phyloP scores from a whole-genome alignment of 2,329 filamentous ascomycete species.

The Pseudofabraea citricarpa region DNA sequence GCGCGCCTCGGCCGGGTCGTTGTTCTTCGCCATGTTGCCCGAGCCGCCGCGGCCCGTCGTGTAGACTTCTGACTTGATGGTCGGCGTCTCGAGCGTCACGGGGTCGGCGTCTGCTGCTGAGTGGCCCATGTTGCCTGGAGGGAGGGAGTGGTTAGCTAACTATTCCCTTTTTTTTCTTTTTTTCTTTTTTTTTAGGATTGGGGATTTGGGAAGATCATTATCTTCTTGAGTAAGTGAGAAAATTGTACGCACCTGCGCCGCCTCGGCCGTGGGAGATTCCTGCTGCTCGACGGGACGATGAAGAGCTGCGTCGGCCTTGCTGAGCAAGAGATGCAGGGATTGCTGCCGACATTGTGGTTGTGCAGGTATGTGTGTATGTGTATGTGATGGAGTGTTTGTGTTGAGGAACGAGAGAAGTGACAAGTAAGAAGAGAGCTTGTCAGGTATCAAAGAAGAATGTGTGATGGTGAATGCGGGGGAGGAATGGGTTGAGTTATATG shows the following conservation, averaged over 20 bases:
- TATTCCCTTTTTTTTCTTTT: too few relatives aligned
- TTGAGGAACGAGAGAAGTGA: too few relatives aligned
- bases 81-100: conserved; percentile 73
- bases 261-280: conserved; percentile 64
- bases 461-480: too few relatives aligned
- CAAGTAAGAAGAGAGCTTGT: too few relatives aligned
- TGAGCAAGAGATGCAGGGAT: conserved; percentile 13
- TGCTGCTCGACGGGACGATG: conserved; percentile 9
- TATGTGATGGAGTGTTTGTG: not conserved
- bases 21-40: conserved; percentile 78
- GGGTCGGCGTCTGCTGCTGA: conserved; percentile 42
- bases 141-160: too few relatives aligned
- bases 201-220: too few relatives aligned
- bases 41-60: conserved; percentile 86
- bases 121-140: conserved; percentile 67
- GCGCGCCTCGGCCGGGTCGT: conserved; percentile 69
- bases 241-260: too few relatives aligned
- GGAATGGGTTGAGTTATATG: too few relatives aligned
- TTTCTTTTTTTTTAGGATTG: too few relatives aligned
- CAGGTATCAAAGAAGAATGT: too few relatives aligned
- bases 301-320: conserved; percentile 13
- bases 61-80: conserved; percentile 75
- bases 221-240: too few relatives aligned
- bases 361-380: conserved; percentile 7
- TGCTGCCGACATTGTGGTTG: conserved; percentile 21